A percentile compares a stretch with the other conserved stretches of the same genome.
phyloP scores from a whole-genome alignment of 2,329 filamentous ascomycete genomes.

The Alternaria novae-zelandiae region DNA sequence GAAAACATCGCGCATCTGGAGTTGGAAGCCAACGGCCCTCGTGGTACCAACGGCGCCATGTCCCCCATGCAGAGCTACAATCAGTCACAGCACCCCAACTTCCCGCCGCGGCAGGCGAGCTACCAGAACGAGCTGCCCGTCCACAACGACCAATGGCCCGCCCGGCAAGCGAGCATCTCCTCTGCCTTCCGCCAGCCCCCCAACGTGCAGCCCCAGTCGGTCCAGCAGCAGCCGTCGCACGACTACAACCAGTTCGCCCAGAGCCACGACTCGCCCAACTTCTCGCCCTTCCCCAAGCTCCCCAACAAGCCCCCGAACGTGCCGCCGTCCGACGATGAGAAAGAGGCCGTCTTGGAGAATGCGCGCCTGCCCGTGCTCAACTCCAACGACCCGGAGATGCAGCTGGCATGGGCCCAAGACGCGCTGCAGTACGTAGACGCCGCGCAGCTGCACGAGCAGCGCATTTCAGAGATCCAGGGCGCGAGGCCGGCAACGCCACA shows the following conservation, averaged over 20 bases:
- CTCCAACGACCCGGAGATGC: conserved; percentile 94
- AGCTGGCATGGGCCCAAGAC: conserved; percentile 95
- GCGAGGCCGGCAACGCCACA: conserved; percentile 79
- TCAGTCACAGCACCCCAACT: conserved; percentile 32
- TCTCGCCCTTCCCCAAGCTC: conserved; percentile 90
- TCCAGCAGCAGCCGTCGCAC: conserved; percentile 38
- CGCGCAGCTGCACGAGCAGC: conserved; percentile 75
- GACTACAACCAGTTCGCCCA: conserved; percentile 49
- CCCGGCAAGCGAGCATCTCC: conserved; percentile 45
- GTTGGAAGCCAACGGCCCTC: conserved; percentile 69
- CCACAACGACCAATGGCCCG: conserved; percentile 37
- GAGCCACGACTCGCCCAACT: conserved; percentile 69
- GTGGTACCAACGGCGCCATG: conserved; percentile 33
- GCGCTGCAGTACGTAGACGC: conserved; percentile 88
- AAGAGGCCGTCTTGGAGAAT: conserved; percentile 86
- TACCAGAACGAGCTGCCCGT: conserved; percentile 32
- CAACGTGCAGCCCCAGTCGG: conserved; percentile 40
- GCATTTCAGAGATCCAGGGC: conserved; percentile 65
- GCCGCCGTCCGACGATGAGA: conserved; percentile 91
- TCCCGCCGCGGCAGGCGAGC: conserved; percentile 41
- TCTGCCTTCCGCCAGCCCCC: conserved; percentile 46
- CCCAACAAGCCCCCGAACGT: conserved; percentile 81
- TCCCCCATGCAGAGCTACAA: conserved; percentile 40
- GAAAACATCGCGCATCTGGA: conserved; percentile 91
- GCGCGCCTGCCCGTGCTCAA: conserved; percentile 84